Base-by-base conservation (phyloP, 805 yeast genomes). In the Groenewaldozyma salmanticensis region DNA sequence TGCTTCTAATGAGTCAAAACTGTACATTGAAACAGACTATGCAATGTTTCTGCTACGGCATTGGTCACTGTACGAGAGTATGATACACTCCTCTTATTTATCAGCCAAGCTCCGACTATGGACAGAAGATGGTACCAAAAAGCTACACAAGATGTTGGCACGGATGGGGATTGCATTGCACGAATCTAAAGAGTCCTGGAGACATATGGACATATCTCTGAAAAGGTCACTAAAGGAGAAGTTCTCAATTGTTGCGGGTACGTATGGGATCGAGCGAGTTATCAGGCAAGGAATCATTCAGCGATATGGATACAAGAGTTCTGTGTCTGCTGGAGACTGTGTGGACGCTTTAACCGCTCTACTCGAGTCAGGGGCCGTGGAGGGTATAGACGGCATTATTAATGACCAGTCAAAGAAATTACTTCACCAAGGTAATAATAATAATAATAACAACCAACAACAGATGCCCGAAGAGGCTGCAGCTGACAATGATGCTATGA, bases 141-240 rank as follows among this genome's bases (percentile, higher is more conserved):
- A 78, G 49, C 65, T 92, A 38, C 94, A 88, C 57, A 86, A 87
- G 52, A 71, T 92, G 74, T 85, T 92, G 64, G 98, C 98, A 1
- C 75, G 82, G 52, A 92, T 94, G 96, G 98, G 98, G 5, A 81
- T 92, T 4, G 80, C 96, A 0, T 66, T 92, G 37, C 80, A 77
- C 4, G 79, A 81, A n/a, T 92, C 97, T 0, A 81, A 79, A 53
- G 95, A 92, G 59, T 78, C 78, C 42, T 92, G 97, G 97, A 69
- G 81, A 20, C 94, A 90, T 58, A 76, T 90, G 79, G 92, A 86
- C 56, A 74, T 83, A 31, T 70, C 72, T 6, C 67, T 90, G 39
- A 94, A 92, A 58, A 75, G 79, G 42, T 80, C 77, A 46, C 64
- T 92, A 19, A 79, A 81, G 18, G 57, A 67, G 11, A 79, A 84